phyloP scores from a whole-genome alignment of 2,329 filamentous ascomycete species.

The Whalleya microplaca region DNA sequence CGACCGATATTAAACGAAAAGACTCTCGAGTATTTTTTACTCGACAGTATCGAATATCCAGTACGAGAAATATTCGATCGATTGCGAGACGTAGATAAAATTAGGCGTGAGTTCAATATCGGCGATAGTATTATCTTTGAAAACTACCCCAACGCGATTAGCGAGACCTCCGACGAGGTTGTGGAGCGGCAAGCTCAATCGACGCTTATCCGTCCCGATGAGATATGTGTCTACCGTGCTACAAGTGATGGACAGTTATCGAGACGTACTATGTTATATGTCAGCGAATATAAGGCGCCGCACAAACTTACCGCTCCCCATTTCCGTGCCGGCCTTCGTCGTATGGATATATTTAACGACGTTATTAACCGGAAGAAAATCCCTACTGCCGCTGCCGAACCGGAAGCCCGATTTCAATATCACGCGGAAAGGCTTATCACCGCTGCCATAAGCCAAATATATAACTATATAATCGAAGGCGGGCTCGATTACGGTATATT shows the following conservation, averaged over 20 bases:
- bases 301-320: conserved; percentile 48
- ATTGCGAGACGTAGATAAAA: conserved; percentile 28
- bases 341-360: conserved; percentile 46
- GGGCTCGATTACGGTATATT: conserved; percentile 49
- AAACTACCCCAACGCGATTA: conserved; percentile 35
- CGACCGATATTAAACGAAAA: conserved; percentile 34
- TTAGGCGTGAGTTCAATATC: conserved; percentile 30
- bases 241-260: conserved; percentile 6
- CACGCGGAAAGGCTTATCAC: conserved; percentile 43
- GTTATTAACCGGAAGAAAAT: conserved; percentile 36
- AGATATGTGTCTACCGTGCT: conserved; percentile 37
- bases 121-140: conserved; percentile 39
- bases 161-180: conserved; percentile 27
- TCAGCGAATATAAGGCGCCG: conserved; percentile 52
- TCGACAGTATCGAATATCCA: conserved; percentile 37
- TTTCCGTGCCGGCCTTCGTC: conserved; percentile 46
- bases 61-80: conserved; percentile 36
- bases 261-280: conserved; percentile 32
- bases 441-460: conserved; percentile 51
- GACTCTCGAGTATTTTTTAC: conserved; percentile 35
- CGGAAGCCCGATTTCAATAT: conserved; percentile 40
- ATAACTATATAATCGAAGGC: conserved; percentile 52
- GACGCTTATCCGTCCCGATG: conserved; percentile 34
- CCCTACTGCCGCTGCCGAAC: conserved; percentile 30
- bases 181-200: conserved; percentile 11